A percentile compares a stretch with the other conserved stretches of the same genome.
Evolutionary conservation across 2,329 filamentous ascomycete genomes (phyloP).

Genomic region (Aotearoamyces nothofagi): DNA sequence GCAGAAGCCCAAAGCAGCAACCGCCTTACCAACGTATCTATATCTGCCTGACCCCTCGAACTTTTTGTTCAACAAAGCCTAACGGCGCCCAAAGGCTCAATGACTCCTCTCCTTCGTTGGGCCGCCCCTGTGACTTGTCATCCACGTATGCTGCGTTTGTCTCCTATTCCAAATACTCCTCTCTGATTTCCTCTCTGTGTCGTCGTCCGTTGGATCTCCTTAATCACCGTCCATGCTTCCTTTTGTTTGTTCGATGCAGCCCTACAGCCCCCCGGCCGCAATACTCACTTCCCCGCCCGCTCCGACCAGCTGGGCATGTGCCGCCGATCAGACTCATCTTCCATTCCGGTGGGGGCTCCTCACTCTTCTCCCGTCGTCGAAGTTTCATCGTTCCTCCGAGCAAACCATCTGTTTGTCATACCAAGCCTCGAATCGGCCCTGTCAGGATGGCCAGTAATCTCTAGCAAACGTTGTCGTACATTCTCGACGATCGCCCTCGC

Average conservation of each 20-base stretch:
- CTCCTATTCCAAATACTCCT: neutral
- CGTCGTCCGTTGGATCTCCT: neutral
- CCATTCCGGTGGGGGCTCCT: neutral
- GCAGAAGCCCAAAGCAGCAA: too few species aligned
- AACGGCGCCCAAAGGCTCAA: too few species aligned
- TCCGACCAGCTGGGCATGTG: conserved; percentile 2
- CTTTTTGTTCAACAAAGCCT: too few species aligned
- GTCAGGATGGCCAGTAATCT: neutral
- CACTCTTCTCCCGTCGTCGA: neutral
- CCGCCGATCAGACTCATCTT: conserved; percentile 1
- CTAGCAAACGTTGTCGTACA: too few species aligned
- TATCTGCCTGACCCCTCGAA: too few species aligned
- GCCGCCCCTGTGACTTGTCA: neutral
- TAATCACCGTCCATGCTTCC: conserved; percentile 2
- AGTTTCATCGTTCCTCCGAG: neutral
- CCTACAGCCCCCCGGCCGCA: conserved; percentile 5
- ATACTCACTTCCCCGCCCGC: conserved; percentile 1
- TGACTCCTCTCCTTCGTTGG: neutral
- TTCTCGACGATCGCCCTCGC: too few species aligned
- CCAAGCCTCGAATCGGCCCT: neutral
- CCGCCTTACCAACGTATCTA: too few species aligned
- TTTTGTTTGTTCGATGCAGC: conserved; percentile 8
- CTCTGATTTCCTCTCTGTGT: neutral
- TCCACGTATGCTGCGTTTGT: neutral
- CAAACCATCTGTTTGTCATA: neutral